These are phyloP conservation scores for Styphnolobium japonicum DNA, from an alignment of 306 rosid genomes.

Conservation along the genomic window DNA sequence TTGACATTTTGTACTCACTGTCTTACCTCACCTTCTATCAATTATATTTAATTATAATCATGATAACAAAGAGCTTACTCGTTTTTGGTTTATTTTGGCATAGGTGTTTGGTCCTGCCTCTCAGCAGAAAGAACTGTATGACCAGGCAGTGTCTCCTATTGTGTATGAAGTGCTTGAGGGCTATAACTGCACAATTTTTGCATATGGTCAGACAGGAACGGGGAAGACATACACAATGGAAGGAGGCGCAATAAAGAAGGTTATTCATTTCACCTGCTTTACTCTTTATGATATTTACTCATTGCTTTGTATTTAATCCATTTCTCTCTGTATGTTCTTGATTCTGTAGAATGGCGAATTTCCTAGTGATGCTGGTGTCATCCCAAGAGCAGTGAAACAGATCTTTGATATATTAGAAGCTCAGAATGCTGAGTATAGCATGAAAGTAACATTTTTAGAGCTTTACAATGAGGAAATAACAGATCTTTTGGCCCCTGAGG, in stretches of 20 bases:
- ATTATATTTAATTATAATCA: not conserved
- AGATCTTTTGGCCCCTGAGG: slow-evolving; percentile 93
- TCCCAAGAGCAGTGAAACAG: slow-evolving; percentile 95
- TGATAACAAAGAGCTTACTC: not conserved
- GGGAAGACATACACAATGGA: slow-evolving; percentile 99
- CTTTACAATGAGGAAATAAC: slow-evolving; percentile 95
- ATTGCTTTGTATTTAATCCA: not conserved
- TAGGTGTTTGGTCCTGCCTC: slow-evolving; percentile 95
- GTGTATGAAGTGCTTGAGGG: slow-evolving; percentile 99
- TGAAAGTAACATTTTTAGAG: slow-evolving; percentile 98
- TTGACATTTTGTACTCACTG: slow-evolving; percentile 1
- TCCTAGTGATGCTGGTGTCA: slow-evolving; percentile 98
- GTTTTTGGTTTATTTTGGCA: slow-evolving; percentile 29
- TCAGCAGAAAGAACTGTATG: slow-evolving; percentile 86
- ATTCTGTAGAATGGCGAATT: slow-evolving; percentile 84
- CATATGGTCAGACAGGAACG: slow-evolving; percentile 98
- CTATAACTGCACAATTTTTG: slow-evolving; percentile 95
- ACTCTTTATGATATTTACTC: not conserved
- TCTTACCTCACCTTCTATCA: not conserved
- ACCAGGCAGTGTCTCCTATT: slow-evolving; percentile 93
- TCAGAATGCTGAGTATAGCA: slow-evolving; percentile 92
- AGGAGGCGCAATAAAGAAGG: slow-evolving; percentile 99
- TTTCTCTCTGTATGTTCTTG: slow-evolving; percentile 21
- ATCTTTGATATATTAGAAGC: slow-evolving; percentile 94
- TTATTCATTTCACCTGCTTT: slow-evolving; percentile 12